Base-by-base conservation (phyloP, 805 yeast genomes). In the Cyberlindnera xylosilytica region DNA sequence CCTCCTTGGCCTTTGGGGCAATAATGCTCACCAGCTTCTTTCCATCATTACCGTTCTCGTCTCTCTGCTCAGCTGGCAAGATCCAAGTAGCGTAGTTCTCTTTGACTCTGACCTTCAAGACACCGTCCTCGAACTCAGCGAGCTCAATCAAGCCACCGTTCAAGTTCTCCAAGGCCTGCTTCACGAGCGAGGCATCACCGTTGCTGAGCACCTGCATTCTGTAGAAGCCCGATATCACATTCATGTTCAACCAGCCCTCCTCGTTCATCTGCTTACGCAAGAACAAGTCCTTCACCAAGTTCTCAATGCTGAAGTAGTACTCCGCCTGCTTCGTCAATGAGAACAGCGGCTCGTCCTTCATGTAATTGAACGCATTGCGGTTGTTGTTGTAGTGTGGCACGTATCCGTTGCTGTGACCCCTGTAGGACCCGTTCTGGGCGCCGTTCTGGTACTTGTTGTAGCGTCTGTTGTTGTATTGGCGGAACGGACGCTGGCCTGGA, bases 241-340 rank as follows among this genome's bases (percentile, higher is more conserved):
- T 58, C 44, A 88, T 63, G 26, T 81, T 78, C 41, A 89, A 73
- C 72, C 82, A 81, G 20, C 97, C 97, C 45, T 78, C 72, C 36
- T 74, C 56, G 63, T 82, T 78, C 95, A 91, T 86, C 56, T 85
- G 86, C 51, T 79, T 76, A 64, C 96, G 79, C 65, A 93, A 72
- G 61, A 68, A 91, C 39, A 82, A 69, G 66, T 93, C 99, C 66
- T 88, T 86, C 54, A 83, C 71, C 65, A 93, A 73, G 65, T 93
- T 93, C 55, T 88, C 96, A 38, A 81, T 72, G 23, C 95, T 83
- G 68, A 93, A 86, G 65, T 93, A 93, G 70, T 93, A 93, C 60
- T 87, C 93, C 39, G 91, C 70, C 70, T 90, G 98, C 47, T 51
- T 58, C n/a, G 50, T 44, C 39, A 55, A 36, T 6, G 52, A 46